Evolutionary conservation across 768 basidiomycete species (phyloP).

Genomic region (Solioccasus polychromus): DNA sequence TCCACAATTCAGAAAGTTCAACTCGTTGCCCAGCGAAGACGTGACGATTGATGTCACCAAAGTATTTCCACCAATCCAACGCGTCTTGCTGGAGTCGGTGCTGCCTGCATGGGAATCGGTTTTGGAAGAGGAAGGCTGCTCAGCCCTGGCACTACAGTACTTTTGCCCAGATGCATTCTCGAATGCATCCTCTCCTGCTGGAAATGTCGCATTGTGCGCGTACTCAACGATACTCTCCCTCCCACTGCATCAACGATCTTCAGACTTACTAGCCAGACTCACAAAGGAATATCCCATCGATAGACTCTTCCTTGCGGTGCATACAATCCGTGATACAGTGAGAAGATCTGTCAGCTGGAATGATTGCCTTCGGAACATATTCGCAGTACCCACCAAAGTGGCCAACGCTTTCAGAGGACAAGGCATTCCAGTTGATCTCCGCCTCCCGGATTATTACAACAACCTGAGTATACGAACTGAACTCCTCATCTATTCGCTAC

Average conservation of each 20-base stretch:
- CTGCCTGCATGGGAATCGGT: constrained; percentile 64
- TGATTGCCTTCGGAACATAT: constrained; percentile 63
- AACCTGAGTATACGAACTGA: constrained; percentile 53
- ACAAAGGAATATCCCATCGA: constrained; percentile 65
- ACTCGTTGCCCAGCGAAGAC: constrained; percentile 32
- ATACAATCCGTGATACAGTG: constrained; percentile 24
- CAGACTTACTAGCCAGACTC: constrained; percentile 55
- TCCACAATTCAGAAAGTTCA: constrained; percentile 47
- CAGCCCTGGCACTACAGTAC: constrained; percentile 56
- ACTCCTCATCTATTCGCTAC: constrained; percentile 44
- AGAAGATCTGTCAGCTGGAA: constrained; percentile 59
- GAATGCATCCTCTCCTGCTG: constrained; percentile 47
- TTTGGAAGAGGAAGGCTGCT: constrained; percentile 48
- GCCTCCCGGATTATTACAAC: constrained; percentile 56
- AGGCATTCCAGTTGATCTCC: constrained; percentile 46
- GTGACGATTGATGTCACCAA: constrained; percentile 24
- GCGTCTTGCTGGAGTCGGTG: constrained; percentile 57
- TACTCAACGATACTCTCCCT: constrained; percentile 63
- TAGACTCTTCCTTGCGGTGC: constrained; percentile 55
- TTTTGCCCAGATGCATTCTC: constrained; percentile 69
- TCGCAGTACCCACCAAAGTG: constrained; percentile 71
- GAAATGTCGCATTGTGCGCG: constrained; percentile 53
- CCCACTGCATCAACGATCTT: constrained; percentile 45
- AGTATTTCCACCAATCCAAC: constrained; percentile 58
- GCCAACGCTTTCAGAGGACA: constrained; percentile 63